Evolutionary conservation across 176 grass and related monocot genomes (phyloP).

Genomic region (Bolboschoenus planiculmis): DNA sequence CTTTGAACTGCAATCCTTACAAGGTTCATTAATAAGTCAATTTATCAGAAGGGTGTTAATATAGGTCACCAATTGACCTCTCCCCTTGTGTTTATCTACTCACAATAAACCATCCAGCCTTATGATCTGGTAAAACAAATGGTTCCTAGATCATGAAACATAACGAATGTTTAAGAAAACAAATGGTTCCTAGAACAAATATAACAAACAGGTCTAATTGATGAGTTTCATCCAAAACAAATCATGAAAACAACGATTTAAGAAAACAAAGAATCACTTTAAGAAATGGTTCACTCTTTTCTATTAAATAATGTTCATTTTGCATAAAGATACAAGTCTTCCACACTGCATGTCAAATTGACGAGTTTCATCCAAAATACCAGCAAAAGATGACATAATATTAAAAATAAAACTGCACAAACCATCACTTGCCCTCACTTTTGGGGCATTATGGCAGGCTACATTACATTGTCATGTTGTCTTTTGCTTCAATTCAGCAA

Average conservation of each 20-base stretch:
- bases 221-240: no score
- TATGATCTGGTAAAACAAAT: neutral
- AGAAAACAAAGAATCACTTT: neutral
- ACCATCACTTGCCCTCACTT: constrained; percentile 16
- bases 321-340: constrained; percentile 12
- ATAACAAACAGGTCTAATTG: neutral
- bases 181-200: neutral
- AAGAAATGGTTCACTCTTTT: neutral
- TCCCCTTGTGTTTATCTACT: neutral
- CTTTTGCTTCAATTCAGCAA: neutral
- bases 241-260: neutral
- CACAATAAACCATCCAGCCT: neutral
- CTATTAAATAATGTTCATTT: constrained; percentile 10
- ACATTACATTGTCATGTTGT: neutral
- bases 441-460: constrained; percentile 16
- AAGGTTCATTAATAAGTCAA: neutral
- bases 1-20: neutral
- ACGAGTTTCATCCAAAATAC: neutral
- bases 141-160: neutral
- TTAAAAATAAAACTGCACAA: constrained; percentile 8
- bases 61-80: neutral
- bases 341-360: neutral
- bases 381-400: neutral
- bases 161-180: neutral
- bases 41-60: neutral